Base-by-base conservation (phyloP, 148 eudicot genomes). In the Chenopodium quinoa region DNA sequence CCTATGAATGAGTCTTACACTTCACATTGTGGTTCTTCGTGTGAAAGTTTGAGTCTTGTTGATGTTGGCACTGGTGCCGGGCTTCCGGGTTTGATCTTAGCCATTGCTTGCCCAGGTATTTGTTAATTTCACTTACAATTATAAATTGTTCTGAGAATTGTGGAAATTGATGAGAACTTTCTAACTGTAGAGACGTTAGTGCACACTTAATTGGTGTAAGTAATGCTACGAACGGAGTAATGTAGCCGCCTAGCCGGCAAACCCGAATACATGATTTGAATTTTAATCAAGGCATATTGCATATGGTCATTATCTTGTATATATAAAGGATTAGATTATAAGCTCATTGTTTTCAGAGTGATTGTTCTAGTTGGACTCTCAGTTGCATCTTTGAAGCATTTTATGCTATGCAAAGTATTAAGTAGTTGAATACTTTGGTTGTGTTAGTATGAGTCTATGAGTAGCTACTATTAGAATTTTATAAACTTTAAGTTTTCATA, bases 51-150 rank as follows among this genome's bases (percentile, higher is more conserved):
- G n/a, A 89, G 78, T 69, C 78, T 96, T 48, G 89, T 96, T 31
- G 99, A 93, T 84, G 99, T 96, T 0, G 99, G 99, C 25, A 90
- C 88, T 75, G 99, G 98, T 29, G 95, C 94, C 1, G 98, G 98
- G 32, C 95, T 96, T 65, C 99, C 98, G 14, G 99, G 99, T 25
- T 79, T 96, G 67, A 82, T 96, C 81, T 82, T 96, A 48, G 99
- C 99, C 80, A 91, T 96, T 75, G 99, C 98, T 10, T 90, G 95
- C 80, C 99, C 99, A 34, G 92, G 98, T 94, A 87, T 77, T 34
- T 31, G 7, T 56, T 64, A 22, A 16, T 23, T 56, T n/a, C n/a
- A 6, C 27, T 62, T 32, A 1, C 56, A 16, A 66, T 71, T 50
- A 56, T 56, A 17, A 56, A 56, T 56, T 56, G 62, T 58, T 9